phyloP scores from a whole-genome alignment of 805 yeast genomes.

The Saturnispora ahearnii region DNA sequence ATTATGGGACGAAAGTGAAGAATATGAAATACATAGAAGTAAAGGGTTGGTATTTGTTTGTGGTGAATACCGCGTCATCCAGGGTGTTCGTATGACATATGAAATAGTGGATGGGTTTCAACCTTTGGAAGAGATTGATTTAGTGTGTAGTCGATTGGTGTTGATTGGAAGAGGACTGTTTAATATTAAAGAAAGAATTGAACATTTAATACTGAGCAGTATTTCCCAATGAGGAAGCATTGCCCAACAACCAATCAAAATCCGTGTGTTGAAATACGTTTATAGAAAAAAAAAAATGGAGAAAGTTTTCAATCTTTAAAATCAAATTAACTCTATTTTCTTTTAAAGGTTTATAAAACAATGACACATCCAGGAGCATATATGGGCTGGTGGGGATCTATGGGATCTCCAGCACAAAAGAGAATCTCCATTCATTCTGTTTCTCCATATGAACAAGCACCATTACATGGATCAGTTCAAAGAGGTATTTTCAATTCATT shows the following conservation, averaged over 20 bases:
- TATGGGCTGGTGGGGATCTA: slow-evolving; percentile 97
- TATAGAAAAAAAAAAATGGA: no score
- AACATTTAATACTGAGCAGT: neutral
- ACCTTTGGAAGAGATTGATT: slow-evolving; percentile 10
- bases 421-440: slow-evolving; percentile 82
- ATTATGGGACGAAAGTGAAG: slow-evolving; percentile 66
- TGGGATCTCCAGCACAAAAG: slow-evolving; percentile 83
- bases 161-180: slow-evolving; percentile 24
- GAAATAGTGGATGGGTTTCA: slow-evolving; percentile 50
- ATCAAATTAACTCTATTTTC: no score
- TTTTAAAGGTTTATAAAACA: neutral
- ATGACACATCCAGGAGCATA: slow-evolving; percentile 53
- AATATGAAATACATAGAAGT: slow-evolving; percentile 54
- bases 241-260: neutral
- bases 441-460: slow-evolving; percentile 89
- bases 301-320: no score
- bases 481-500: slow-evolving; percentile 84
- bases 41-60: slow-evolving; percentile 60
- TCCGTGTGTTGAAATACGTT: no score
- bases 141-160: slow-evolving; percentile 20
- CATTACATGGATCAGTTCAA: slow-evolving; percentile 79
- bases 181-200: neutral
- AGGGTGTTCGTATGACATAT: slow-evolving; percentile 90
- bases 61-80: slow-evolving; percentile 51
- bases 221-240: neutral